Base-by-base conservation (phyloP, 2,329 filamentous ascomycete genomes). In the Stemphylium vesicarium region DNA sequence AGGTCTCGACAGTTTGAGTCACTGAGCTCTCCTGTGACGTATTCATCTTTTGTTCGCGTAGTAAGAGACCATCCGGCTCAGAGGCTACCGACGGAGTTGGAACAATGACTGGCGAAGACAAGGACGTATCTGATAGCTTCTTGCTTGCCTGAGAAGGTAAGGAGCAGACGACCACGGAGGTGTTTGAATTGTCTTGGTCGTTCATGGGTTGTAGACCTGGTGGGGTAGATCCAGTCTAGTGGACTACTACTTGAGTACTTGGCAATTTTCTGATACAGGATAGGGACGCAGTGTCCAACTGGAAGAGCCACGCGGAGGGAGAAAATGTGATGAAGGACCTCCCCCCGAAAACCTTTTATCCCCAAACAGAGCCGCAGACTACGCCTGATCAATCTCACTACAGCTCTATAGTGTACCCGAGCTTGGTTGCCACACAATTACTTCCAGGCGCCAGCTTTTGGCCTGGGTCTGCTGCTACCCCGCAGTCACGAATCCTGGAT, bases 51-150 rank as follows among this genome's bases (percentile, higher is more conserved):
- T 31, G 49, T 29, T 40, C 51, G 32, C 57, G 59, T 3, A 69
- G 43, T 7, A 50, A 53, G 22, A 64, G 43, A 6, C 54, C 56
- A 36, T 64, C 64, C 12, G 63, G 53, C 3, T 70, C 66, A 8
- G 62, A 63, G 11, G 48, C 59, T 4, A 64, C 56, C n/a, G 62
- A 63, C 1, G 68, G 68, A 10, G 69, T 70, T 10, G 66, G 45
- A 18, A 71, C 50, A 15, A 66, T 46, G 22, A 69, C 59, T 33
- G 65, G 66, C 8, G 68, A 68, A 4, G 68, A 71, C 11, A 42
- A 54, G 3, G 59, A 64, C 3, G 59, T 68, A 13, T 66, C 60
- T 24, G 65, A 68, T n/a, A 60, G 49, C 44, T 61, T 60, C 18
- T 56, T 57, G 33, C 16, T 38, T 29, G 38, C 41, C 45, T 50